Conservation (phyloP, 2,329 filamentous ascomycete genomes). For the Hymenoscyphus albidus region DNA sequence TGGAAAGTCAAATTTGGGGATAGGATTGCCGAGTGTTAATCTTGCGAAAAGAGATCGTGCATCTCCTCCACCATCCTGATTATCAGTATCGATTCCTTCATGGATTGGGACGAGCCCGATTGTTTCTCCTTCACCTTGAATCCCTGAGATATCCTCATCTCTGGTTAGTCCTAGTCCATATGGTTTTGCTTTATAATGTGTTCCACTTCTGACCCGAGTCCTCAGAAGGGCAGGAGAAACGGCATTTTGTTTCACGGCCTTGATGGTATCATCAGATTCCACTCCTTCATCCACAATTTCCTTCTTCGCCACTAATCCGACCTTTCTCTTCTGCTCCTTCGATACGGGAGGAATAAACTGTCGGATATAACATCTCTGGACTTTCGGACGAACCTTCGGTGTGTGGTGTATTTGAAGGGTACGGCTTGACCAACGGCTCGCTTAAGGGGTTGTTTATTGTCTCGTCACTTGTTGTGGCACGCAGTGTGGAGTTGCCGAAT, state of each 20-base stretch:
- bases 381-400: neutral
- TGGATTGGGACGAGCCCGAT: neutral
- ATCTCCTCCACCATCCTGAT: neutral
- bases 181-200: too few species aligned
- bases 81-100: neutral
- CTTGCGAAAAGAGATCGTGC: neutral
- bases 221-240: neutral
- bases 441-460: neutral
- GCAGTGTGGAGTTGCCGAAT: neutral
- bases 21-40: neutral
- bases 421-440: neutral
- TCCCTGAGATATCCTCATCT: neutral
- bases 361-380: neutral
- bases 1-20: neutral
- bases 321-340: neutral
- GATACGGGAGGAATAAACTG: neutral
- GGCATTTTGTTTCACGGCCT: neutral
- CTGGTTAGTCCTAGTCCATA: too few species aligned
- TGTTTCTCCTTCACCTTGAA: neutral
- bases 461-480: neutral
- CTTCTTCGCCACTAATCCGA: neutral
- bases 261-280: neutral
- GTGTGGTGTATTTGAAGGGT: neutral
- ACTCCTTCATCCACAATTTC: neutral
- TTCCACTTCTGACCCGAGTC: neutral